Base-by-base conservation (phyloP, 345 rosid species). In the Salix suchowensis region DNA sequence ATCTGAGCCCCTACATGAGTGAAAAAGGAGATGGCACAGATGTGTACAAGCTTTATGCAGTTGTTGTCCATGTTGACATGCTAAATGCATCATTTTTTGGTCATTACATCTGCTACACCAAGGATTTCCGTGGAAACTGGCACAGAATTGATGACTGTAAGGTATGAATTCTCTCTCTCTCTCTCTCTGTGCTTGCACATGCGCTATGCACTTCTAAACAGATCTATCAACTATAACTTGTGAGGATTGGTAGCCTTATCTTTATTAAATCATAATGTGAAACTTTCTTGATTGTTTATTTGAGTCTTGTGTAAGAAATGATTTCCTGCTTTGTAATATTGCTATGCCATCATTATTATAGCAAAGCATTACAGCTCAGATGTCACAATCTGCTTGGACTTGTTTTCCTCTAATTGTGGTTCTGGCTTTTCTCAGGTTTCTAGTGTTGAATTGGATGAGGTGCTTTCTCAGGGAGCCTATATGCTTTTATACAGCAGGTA, bases 401-500 rank as follows among this genome's bases (percentile, higher is more conserved):
- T 24, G 7, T 30, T 46, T 76, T 80, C 24, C 46, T 68, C 76
- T 84, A 44, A 73, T 30, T 67, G 42, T 61, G 21, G 67, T 48
- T 34, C 15, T 44, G 67, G 40, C 72, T 79, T 81, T 75, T 84
- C 75, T 71, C 90, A 96, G 98, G 92, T 96, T 67, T 50, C 72
- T 32, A 83, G 79, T 60, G 97, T 88, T 58, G 97, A 87, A 67
- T 50, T 91, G 82, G 99, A 92, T 23, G 95, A 94, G 79, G 97
- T 96, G 13, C 97, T 94, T 85, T 90, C 97, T 74, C 90, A 92
- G 84, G 88, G 95, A 76, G 98, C 99, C 66, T 96, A 94, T 80
- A 94, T 96, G 99, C 97, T 96, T 77, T 83, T 94, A 70, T 96
- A 96, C 81, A 90, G 88, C 91, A 92, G 99, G 99, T 96, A 77